phyloP scores from a whole-genome alignment of 2,329 filamentous ascomycete genomes.

The Scorias spongiosa region DNA sequence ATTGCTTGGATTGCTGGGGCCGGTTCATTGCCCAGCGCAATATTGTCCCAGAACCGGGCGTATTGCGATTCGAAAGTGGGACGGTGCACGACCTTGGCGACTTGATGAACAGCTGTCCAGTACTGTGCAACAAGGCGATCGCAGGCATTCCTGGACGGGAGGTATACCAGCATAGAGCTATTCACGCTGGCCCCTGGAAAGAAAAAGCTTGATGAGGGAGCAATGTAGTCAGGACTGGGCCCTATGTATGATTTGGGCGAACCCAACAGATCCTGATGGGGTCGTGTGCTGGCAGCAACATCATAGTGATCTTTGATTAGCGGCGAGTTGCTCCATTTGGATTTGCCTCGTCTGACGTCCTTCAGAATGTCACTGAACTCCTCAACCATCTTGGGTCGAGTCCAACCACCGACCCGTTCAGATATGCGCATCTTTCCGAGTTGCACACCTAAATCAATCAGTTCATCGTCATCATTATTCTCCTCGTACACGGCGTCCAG shows the following conservation, averaged over 20 bases:
- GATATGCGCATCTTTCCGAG: constrained; percentile 59
- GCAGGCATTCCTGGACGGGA: constrained; percentile 43
- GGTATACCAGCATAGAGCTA: constrained; percentile 41
- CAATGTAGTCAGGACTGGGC: constrained; percentile 51
- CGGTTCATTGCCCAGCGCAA: constrained; percentile 45
- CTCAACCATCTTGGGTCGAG: constrained; percentile 53
- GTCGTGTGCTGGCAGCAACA: constrained; percentile 7
- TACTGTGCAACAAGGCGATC: constrained; percentile 53
- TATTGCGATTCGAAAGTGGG: constrained; percentile 53
- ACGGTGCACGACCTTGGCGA: constrained; percentile 52
- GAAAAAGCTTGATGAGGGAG: constrained; percentile 52
- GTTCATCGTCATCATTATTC: constrained; percentile 44
- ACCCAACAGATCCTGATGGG: neutral
- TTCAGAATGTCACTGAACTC: constrained; percentile 37
- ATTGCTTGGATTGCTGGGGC: constrained; percentile 50
- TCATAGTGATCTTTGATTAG: constrained; percentile 7
- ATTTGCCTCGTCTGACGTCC: constrained; percentile 15
- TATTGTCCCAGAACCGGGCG: constrained; percentile 47
- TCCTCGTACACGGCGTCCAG: constrained; percentile 55
- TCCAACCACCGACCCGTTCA: constrained; percentile 58
- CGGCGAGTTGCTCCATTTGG: constrained; percentile 7
- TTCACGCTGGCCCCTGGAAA: constrained; percentile 38
- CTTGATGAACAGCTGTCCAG: constrained; percentile 50
- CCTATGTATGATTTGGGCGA: constrained; percentile 38
- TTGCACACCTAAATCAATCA: constrained; percentile 56